Base-by-base conservation (phyloP, 208 protist species). In the Angomonas deanei region DNA sequence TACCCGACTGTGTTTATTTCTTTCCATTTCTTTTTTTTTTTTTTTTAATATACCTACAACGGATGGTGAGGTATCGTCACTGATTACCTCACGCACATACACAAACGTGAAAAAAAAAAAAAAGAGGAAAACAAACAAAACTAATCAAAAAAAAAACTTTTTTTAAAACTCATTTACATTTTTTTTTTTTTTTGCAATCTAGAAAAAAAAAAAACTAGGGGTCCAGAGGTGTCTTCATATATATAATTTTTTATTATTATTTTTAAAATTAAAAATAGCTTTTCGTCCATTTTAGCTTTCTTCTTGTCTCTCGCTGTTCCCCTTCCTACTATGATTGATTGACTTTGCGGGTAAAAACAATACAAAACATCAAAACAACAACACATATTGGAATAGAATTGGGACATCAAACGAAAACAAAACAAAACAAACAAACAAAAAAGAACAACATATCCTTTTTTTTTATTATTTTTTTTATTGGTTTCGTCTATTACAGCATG, bases 401-500 rank as follows among this genome's bases (percentile, higher is more conserved):
- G n/a, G 10, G 26, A 53, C 17, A 53, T 36, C 6, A 56, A 56
- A 56, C 28, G 23, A 56, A 56, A 56, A 56, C 10, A 33, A n/a
- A 50, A 50, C 10, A 50, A 19, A 50, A 19, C 4, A 19, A 13
- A 50, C 17, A 50, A 13, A 50, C 46, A 50, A 13, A 50, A 13
- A 50, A 50, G 3, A 4, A 50, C 10, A 50, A 27, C 23, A 36
- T 33, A 36, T 8, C 5, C 28, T 32, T 56, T 3, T 56, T 56
- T 34, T 56, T 56, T 34, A 6, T 32, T 56, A 11, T 56, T 28
- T 31, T 56, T 56, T 56, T 31, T 31, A 32, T 56, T 56, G 4
- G 21, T 36, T 56, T 56, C 28, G 24, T 33, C 63, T 70, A 78
- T 17, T 64, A 34, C 15, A 86, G 34, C 10, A 33, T 23, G 19